Base-by-base conservation (phyloP, 176 grass and related monocot genomes). In the Carex cristatella region DNA sequence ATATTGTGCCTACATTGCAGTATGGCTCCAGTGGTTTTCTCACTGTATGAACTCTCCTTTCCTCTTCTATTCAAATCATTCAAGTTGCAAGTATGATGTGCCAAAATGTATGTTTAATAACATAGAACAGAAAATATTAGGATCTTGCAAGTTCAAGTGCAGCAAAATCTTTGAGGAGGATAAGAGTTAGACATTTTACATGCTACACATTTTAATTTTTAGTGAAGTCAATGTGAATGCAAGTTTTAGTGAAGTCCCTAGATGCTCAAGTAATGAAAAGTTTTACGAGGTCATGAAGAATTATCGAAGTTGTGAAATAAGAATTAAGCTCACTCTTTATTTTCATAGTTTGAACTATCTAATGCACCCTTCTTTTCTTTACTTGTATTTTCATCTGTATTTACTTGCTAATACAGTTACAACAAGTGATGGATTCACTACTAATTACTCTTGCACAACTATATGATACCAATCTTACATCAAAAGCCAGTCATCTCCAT, bases 11-110 rank as follows among this genome's bases (percentile, higher is more conserved):
- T 64, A 86, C 71, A 60, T 66, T 86, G 72, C 88, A 90, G 40
- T 90, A 90, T 79, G 88, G 88, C 65, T 90, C 59, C 48, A 90
- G 88, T 79, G 88, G 88, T 27, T 90, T 90, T 86, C 80, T 90
- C 32, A 90, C 88, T 40, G 88, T 90, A 90, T 79, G 80, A 56
- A 33, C 58, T 80, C 63, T 61, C 49, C 32, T 66, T 88, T 68
- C 64, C n/a, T 30, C 86, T 78, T 80, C 12, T 80, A 42, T 51
- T 49, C 14, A 31, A 33, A 61, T 46, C 23, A 71, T 84, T 69
- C 58, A 56, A 33, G 35, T 56, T 15, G 11, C 27, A 77, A 76
- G 32, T 33, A 48, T 56, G 9, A 77, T 49, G 18, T 46, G 73
- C 49, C 49, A 77, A 72, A 76, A 77, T 77, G 46, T 56, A 77